Conservation (phyloP, 2,329 filamentous ascomycete genomes). For the Nectriaceae sp. region DNA sequence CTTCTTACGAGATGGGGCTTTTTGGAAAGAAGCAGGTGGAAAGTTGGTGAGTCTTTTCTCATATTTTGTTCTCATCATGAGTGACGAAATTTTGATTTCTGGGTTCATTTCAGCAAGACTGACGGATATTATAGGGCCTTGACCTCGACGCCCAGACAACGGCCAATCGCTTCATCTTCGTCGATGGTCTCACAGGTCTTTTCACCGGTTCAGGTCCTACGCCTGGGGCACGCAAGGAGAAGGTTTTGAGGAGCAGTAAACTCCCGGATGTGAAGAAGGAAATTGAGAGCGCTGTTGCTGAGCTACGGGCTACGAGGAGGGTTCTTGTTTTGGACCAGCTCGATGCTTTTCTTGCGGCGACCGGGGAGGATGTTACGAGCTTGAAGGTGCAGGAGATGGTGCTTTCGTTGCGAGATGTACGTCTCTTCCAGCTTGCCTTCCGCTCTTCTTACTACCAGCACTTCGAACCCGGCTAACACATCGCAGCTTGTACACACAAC, state of each 20-base stretch:
- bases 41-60: conserved; percentile 55
- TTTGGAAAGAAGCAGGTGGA: conserved; percentile 74
- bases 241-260: conserved; percentile 32
- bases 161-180: conserved; percentile 66
- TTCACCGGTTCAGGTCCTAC: conserved; percentile 37
- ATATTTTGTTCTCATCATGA: neutral
- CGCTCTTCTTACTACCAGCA: neutral
- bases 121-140: conserved; percentile 53
- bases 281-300: conserved; percentile 42
- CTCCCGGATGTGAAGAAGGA: conserved; percentile 40
- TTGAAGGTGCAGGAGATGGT: conserved; percentile 57
- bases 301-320: conserved; percentile 37
- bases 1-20: conserved; percentile 75
- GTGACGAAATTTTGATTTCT: neutral
- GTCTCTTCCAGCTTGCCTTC: conserved; percentile 33
- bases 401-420: conserved; percentile 63
- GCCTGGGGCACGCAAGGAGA: conserved; percentile 12
- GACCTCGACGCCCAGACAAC: conserved; percentile 65
- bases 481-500: conserved; percentile 63
- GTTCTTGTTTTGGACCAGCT: conserved; percentile 68
- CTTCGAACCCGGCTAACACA: conserved; percentile 3
- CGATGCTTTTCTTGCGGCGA: conserved; percentile 64
- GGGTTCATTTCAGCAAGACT: too few relatives aligned
- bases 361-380: conserved; percentile 45
- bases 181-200: conserved; percentile 71